phyloP scores from a whole-genome alignment of 2,329 filamentous ascomycete species.

The Clathrospora elynae region DNA sequence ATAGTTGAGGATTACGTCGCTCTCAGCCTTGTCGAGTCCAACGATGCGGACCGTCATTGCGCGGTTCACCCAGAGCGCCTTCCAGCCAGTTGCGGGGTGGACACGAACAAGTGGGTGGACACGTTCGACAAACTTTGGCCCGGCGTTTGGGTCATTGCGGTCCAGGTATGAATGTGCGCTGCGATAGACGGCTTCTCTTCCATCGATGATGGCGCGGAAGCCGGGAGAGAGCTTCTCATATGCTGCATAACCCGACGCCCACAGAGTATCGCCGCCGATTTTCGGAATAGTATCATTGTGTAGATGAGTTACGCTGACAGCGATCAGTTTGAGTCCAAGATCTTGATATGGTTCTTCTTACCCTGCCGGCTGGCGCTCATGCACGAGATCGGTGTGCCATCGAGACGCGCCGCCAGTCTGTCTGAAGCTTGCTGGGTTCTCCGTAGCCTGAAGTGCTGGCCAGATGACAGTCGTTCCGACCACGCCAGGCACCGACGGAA shows the following conservation, averaged over 20 bases:
- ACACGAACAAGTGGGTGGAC: conserved; percentile 71
- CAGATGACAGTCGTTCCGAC: conserved; percentile 69
- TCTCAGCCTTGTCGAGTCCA: conserved; percentile 70
- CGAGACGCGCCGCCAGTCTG: conserved; percentile 69
- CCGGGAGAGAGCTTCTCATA: conserved; percentile 74
- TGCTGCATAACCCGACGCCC: conserved; percentile 70
- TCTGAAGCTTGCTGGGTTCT: conserved; percentile 65
- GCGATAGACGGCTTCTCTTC: conserved; percentile 66
- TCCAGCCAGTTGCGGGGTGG: conserved; percentile 76
- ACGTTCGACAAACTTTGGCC: conserved; percentile 70
- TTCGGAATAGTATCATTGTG: conserved; percentile 71
- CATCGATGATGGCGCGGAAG: conserved; percentile 72
- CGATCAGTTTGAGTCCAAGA: conserved; percentile 2
- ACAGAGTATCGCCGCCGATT: conserved; percentile 72
- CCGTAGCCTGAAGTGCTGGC: conserved; percentile 69
- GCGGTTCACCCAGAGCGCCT: conserved; percentile 73
- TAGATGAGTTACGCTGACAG: conserved; percentile 63
- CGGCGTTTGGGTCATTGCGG: conserved; percentile 63
- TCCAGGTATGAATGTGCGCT: conserved; percentile 72
- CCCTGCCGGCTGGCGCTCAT: conserved; percentile 72
- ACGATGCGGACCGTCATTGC: conserved; percentile 71
- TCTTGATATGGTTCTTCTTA: conserved; percentile 8
- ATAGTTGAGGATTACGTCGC: conserved; percentile 69
- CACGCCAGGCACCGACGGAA: conserved; percentile 70
- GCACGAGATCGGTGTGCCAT: conserved; percentile 74